These are phyloP conservation scores for Citrus hindsii DNA, from an alignment of 345 rosid genomes.

Conservation along the genomic window DNA sequence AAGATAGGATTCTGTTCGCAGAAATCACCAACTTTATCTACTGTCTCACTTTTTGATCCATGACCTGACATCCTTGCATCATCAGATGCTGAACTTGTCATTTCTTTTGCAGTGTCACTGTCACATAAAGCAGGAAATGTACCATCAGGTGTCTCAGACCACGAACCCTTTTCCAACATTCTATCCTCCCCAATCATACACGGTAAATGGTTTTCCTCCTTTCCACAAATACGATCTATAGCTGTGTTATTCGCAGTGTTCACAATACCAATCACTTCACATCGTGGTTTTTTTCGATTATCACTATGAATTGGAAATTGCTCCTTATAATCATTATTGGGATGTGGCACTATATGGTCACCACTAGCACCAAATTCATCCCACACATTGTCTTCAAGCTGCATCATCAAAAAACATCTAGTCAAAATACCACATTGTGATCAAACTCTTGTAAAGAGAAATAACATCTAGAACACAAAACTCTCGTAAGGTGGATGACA, in stretches of 20 bases:
- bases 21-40: constrained; percentile 32
- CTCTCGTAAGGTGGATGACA: not conserved
- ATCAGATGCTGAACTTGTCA: constrained; percentile 29
- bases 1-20: constrained; percentile 39
- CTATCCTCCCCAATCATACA: constrained; percentile 30
- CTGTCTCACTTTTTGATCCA: constrained; percentile 34
- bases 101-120: constrained; percentile 40
- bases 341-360: constrained; percentile 77
- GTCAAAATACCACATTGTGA: not conserved
- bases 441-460: not conserved
- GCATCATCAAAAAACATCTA: constrained; percentile 20
- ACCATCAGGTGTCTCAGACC: constrained; percentile 44
- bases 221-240: constrained; percentile 28
- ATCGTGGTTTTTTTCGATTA: constrained; percentile 43
- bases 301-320: constrained; percentile 33
- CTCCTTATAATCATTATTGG: constrained; percentile 29
- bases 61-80: constrained; percentile 39
- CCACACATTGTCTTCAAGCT: constrained; percentile 59
- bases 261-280: constrained; percentile 36
- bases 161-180: constrained; percentile 55
- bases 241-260: constrained; percentile 27
- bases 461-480: not conserved
- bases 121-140: constrained; percentile 37
- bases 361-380: constrained; percentile 49
- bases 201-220: constrained; percentile 27